phyloP scores from a whole-genome alignment of 495 filamentous ascomycete genomes.

The Neurospora sp. region DNA sequence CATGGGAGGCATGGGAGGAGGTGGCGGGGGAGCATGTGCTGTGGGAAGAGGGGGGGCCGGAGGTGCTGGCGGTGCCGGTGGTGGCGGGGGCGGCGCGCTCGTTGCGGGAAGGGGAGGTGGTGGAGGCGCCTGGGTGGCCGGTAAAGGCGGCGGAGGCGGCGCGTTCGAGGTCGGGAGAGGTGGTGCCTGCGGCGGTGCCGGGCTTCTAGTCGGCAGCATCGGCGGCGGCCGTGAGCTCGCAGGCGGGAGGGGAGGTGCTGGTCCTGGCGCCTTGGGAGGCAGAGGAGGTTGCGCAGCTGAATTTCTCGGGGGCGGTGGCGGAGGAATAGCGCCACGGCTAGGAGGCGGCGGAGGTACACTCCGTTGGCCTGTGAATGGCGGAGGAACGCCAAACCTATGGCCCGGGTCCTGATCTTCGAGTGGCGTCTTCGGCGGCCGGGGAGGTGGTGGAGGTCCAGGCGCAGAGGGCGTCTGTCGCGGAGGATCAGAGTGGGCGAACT shows the following conservation, averaged over 20 bases:
- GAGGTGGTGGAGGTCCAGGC: slow-evolving; percentile 73
- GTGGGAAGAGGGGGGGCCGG: slow-evolving; percentile 24
- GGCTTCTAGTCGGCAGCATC: slow-evolving; percentile 27
- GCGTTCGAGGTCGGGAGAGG: slow-evolving; percentile 30
- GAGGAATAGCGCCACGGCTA: slow-evolving; percentile 53
- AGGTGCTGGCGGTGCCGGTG: slow-evolving; percentile 24
- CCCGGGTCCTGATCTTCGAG: slow-evolving; percentile 48
- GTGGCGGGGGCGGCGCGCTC: slow-evolving; percentile 29
- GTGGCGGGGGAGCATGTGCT: slow-evolving; percentile 24
- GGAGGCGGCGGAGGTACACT: slow-evolving; percentile 68
- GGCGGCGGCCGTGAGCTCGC: slow-evolving; percentile 30
- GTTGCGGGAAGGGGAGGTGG: slow-evolving; percentile 22
- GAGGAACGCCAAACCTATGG: slow-evolving; percentile 66
- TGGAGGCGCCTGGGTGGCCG: slow-evolving; percentile 25
- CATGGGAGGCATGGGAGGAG: slow-evolving; percentile 29
- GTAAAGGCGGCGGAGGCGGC: slow-evolving; percentile 27
- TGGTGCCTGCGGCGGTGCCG: slow-evolving; percentile 19
- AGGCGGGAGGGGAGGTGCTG: slow-evolving; percentile 53
- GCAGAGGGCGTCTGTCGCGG: slow-evolving; percentile 52
- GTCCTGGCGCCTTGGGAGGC: slow-evolving; percentile 58
- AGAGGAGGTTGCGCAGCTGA: slow-evolving; percentile 43
- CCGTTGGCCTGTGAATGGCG: slow-evolving; percentile 65
- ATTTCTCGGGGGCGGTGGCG: slow-evolving; percentile 55
- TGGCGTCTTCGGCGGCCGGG: slow-evolving; percentile 77
- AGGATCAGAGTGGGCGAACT: slow-evolving; percentile 49